Evolutionary conservation across 108 stramenopile genomes (phyloP), one percentile per base, ranked within the genome.

Genomic region (Cyclostephanos tholiformis): DNA sequence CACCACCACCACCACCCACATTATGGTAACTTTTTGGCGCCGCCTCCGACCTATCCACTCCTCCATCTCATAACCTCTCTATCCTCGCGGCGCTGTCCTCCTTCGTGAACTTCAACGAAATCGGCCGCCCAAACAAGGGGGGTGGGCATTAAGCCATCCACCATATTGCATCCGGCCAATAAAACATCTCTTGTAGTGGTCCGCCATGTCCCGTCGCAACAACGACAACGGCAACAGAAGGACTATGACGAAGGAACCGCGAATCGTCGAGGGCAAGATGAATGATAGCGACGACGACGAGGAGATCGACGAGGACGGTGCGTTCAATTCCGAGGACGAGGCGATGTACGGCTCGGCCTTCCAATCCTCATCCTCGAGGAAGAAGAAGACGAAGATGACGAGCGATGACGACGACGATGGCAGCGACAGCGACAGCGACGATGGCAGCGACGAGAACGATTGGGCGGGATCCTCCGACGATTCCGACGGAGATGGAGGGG

Each of bases 241-340:
- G 52, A 46, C 20, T 23, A 53, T 35, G 35, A 65, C 11, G 53
- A 56, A 58, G 27, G 66, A 75, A 61, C 74, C 66, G 1, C 74
- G 51, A 12, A 59, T 66, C 6, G 27, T 61, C 25, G 67, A 68
- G 2, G 58, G n/a, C 22, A 12, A 36, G 19, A 63, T 76, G n/a
- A 44, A 52, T 19, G 75, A 76, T n/a, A 82, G 81, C 58, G 84
- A 81, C 50, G 86, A 86, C 17, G 86, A 87, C 22, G 86, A 87
- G 72, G 85, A 86, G 76, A 86, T 89, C 43, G 80, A 84, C 62
- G 79, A 80, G 27, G 88, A 89, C 44, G 86, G 75, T 16, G 86
- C 86, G 1, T 89, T 89, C 76, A 86, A 87, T 59, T 82, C 83
- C 16, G 88, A 89, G 13, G 88, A 89, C 65, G 88, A 89, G 49